Conservation (phyloP, 2,329 filamentous ascomycete species). For the Aaosphaeria arxii region DNA sequence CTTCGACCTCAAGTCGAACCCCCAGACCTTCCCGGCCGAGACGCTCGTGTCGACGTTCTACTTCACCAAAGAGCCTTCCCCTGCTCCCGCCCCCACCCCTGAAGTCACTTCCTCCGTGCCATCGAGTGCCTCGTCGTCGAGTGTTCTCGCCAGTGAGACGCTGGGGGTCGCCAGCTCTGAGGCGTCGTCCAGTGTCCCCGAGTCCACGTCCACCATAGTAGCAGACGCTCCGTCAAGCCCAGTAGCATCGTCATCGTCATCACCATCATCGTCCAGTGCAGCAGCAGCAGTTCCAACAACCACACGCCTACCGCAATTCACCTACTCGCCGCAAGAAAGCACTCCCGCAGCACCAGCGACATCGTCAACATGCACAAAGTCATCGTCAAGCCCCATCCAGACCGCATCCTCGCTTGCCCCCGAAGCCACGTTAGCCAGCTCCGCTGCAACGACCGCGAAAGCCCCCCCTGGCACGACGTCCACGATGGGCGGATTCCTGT, state of each 20-base stretch:
- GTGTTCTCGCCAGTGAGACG: too few relatives aligned
- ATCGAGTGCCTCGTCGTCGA: slow-evolving; percentile 1
- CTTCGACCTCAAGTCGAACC: slow-evolving; percentile 24
- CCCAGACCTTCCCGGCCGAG: slow-evolving; percentile 26
- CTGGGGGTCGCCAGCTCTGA: too few relatives aligned
- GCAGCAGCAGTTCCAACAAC: background rate
- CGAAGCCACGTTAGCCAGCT: too few relatives aligned
- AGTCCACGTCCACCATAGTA: background rate
- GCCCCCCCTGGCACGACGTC: too few relatives aligned
- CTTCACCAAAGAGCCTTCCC: slow-evolving; percentile 19
- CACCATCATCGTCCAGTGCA: background rate
- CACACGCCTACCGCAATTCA: background rate
- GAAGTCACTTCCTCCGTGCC: slow-evolving; percentile 10
- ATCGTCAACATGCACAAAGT: too few relatives aligned
- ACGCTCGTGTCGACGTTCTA: slow-evolving; percentile 29
- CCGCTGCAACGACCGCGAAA: too few relatives aligned
- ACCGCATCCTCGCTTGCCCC: too few relatives aligned
- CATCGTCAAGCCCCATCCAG: too few relatives aligned
- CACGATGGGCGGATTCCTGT: too few relatives aligned
- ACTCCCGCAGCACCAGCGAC: too few relatives aligned
- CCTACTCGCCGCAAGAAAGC: background rate
- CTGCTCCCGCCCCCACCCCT: slow-evolving; percentile 6
- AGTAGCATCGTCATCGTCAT: background rate
- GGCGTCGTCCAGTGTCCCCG: background rate
- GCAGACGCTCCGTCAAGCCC: background rate